Evolutionary conservation across 208 protist species (phyloP).

Genomic region (Zelonia costaricensis): DNA sequence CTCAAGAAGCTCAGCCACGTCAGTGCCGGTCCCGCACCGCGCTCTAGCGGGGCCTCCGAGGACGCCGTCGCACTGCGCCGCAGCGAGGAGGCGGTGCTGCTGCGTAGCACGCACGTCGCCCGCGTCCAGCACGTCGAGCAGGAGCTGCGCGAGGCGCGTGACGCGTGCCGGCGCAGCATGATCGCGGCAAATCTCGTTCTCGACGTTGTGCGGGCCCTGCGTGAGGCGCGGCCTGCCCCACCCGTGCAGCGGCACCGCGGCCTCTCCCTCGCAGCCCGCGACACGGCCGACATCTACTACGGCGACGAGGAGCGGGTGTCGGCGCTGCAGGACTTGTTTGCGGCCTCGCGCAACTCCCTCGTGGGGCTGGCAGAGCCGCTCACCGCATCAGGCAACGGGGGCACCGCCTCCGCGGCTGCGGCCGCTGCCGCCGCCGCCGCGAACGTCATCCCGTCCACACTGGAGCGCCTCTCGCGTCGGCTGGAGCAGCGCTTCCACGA

Average conservation of each 20-base stretch:
- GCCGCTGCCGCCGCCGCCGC: no score
- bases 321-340: constrained; percentile 17
- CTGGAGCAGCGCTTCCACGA: constrained; percentile 9
- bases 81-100: constrained; percentile 13
- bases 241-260: constrained; percentile 48
- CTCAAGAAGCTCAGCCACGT: constrained; percentile 15
- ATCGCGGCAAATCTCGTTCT: constrained; percentile 70
- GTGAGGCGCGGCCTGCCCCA: constrained; percentile 34
- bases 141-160: constrained; percentile 33
- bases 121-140: constrained; percentile 26
- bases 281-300: constrained; percentile 32
- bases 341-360: constrained; percentile 17
- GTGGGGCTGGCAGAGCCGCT: constrained; percentile 7
- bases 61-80: constrained; percentile 12
- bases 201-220: constrained; percentile 52
- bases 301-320: constrained; percentile 28
- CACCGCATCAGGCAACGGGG: background rate
- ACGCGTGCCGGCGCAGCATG: constrained; percentile 58
- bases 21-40: background rate
- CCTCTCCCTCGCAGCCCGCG: constrained; percentile 68
- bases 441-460: background rate
- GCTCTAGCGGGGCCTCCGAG: constrained; percentile 10
- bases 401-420: no score
- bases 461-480: constrained; percentile 1
- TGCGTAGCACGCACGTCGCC: constrained; percentile 14